Base-by-base conservation (phyloP, 2,329 filamentous ascomycete species). In the Diaporthe sp. region DNA sequence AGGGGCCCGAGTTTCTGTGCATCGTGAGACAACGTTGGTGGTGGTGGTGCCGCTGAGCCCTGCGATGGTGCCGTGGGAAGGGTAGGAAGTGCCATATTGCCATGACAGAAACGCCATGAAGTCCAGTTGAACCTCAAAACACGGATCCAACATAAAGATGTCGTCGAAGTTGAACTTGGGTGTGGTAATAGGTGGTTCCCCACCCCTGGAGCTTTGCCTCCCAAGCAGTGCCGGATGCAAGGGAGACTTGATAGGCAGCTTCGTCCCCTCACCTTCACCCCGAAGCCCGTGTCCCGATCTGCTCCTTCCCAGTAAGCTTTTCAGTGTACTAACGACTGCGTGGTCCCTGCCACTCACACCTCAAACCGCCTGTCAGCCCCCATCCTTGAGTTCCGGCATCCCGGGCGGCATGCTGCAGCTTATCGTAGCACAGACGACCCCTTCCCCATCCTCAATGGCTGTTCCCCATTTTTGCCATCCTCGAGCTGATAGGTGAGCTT, bases 201-300 rank as follows among this genome's bases (percentile, higher is more conserved):
- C 65, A 70, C 65, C 65, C 49, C 49, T 42, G 49, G 22, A 20
- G 34, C n/a, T 28, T 70, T 28, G 47, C 65, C 65, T 55, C 65
- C 61, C n/a, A 39, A 20, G 31, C 49, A 7, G 34, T 70, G 65
- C 65, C 65, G 65, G 65, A 70, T 70, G 65, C 65, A 55, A 70
- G 37, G 47, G 49, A 42, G 31, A 55, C n/a, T 70, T 70, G 65
- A 70, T 70, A 70, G 65, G 65, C 65, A 70, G 65, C 65, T 42
- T 55, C 65, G 42, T 70, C 65, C 65, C 65, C 65, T 70, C 65
- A 70, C n/a, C 34, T 70, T 55, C n/a, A 8, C 44, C 47, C 22
- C 34, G 2, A 25, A 28, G n/a, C 15, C 34, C 47, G n/a, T 42
- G 49, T 70, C 34, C 15, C 28, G 9, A n/a, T 34, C 39, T 65